These are phyloP conservation scores for Ceratocystis harringtonii DNA, from an alignment of 2,329 filamentous ascomycete species.

Conservation along the genomic window DNA sequence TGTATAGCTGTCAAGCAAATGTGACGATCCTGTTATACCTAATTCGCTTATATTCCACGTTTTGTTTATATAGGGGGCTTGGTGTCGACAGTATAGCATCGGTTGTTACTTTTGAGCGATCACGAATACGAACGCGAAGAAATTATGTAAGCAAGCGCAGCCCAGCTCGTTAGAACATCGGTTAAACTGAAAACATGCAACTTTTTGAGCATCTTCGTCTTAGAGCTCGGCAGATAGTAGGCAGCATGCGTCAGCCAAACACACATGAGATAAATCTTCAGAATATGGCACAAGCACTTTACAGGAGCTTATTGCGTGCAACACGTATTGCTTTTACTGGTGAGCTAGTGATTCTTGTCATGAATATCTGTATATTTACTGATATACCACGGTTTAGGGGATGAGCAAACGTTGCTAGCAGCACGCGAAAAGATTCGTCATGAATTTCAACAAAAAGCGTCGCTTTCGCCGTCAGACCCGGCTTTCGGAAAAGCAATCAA, in stretches of 20 bases:
- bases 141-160: conserved; percentile 3
- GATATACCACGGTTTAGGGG: conserved; percentile 38
- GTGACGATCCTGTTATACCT: not conserved
- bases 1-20: too few species aligned
- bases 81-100: not conserved
- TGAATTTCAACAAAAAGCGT: conserved; percentile 55
- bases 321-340: conserved; percentile 72
- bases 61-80: too few species aligned
- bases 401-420: conserved; percentile 50
- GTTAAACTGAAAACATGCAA: conserved; percentile 3
- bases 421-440: conserved; percentile 58
- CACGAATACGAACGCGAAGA: conserved; percentile 20
- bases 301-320: conserved; percentile 67
- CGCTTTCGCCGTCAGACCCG: conserved; percentile 41
- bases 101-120: not conserved
- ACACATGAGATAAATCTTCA: not conserved
- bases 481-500: conserved; percentile 50
- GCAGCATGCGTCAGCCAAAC: not conserved
- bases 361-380: conserved; percentile 4
- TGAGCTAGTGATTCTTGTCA: conserved; percentile 25
- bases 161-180: not conserved
- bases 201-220: not conserved
- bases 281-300: conserved; percentile 56
- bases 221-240: not conserved
- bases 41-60: not conserved